Percentiles rank a stretch among this genome's conserved stretches.
Conservation (phyloP, 805 yeast genomes). For the Candida boleticola region DNA sequence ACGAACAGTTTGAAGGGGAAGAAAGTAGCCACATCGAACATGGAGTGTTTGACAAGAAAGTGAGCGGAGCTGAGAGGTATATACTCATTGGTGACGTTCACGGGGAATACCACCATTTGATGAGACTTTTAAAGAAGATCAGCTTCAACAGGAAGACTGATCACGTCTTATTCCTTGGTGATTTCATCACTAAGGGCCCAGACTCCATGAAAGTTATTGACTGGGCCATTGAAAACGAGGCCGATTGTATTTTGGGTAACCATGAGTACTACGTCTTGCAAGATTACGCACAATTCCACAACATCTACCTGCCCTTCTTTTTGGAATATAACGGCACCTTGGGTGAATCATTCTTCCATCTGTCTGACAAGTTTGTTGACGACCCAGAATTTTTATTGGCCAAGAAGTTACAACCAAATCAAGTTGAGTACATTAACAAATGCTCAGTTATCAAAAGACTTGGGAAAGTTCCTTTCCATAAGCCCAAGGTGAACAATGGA, state of each 20-base stretch:
- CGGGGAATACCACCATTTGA: constrained; percentile 64
- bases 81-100: constrained; percentile 86
- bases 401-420: constrained; percentile 54
- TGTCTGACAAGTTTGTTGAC: constrained; percentile 19
- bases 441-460: constrained; percentile 65
- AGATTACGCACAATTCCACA: constrained; percentile 61
- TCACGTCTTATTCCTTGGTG: constrained; percentile 73
- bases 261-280: constrained; percentile 76
- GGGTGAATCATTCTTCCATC: not conserved
- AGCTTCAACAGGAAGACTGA: constrained; percentile 49
- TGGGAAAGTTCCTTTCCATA: constrained; percentile 55
- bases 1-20: not conserved
- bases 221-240: constrained; percentile 52
- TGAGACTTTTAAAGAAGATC: constrained; percentile 49
- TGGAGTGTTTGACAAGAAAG: not conserved
- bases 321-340: constrained; percentile 9
- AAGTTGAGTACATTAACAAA: constrained; percentile 54
- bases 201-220: constrained; percentile 69
- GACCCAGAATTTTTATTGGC: constrained; percentile 48
- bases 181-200: constrained; percentile 82
- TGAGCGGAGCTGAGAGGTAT: constrained; percentile 40
- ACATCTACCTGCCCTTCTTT: constrained; percentile 36
- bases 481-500: constrained; percentile 13
- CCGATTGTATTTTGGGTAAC: constrained; percentile 82
- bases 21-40: not conserved